phyloP scores from a whole-genome alignment of 345 rosid species.

The Hypericum androsaemum region DNA sequence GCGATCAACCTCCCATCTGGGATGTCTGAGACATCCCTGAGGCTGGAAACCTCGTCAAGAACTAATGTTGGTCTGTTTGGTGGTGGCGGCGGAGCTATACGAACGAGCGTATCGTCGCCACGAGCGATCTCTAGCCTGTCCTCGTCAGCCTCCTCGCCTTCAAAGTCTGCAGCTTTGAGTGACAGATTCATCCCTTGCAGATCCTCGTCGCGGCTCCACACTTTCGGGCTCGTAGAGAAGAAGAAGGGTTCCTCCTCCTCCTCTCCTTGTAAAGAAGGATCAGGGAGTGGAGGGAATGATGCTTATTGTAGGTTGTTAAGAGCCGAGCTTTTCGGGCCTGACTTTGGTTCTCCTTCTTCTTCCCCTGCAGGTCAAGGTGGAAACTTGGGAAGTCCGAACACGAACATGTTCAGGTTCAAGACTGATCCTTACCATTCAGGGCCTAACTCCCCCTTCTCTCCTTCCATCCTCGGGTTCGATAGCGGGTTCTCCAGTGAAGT shows the following conservation, averaged over 20 bases:
- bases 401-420: constrained; percentile 80
- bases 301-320: constrained; percentile 66
- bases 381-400: constrained; percentile 59
- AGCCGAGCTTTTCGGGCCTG: constrained; percentile 91
- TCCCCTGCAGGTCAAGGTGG: constrained; percentile 79
- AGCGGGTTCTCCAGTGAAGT: constrained; percentile 48
- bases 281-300: constrained; percentile 38
- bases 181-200: constrained; percentile 95
- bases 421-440: constrained; percentile 45
- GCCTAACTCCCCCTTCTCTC: constrained; percentile 73
- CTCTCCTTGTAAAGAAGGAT: constrained; percentile 81
- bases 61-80: too few species aligned
- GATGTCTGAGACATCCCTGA: constrained; percentile 62
- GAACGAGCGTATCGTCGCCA: constrained; percentile 15
- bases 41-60: constrained; percentile 44
- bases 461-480: constrained; percentile 68
- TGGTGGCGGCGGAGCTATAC: constrained; percentile 22
- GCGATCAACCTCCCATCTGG: constrained; percentile 84
- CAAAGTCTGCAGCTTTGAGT: constrained; percentile 60
- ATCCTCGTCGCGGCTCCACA: constrained; percentile 85
- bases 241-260: constrained; percentile 15
- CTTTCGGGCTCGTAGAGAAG: constrained; percentile 75
- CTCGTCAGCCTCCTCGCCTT: constrained; percentile 85
- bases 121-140: constrained; percentile 59
- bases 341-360: constrained; percentile 57